Evolutionary conservation across 2,329 filamentous ascomycete species (phyloP).

Genomic region (Arthrobotrys musiformis): DNA sequence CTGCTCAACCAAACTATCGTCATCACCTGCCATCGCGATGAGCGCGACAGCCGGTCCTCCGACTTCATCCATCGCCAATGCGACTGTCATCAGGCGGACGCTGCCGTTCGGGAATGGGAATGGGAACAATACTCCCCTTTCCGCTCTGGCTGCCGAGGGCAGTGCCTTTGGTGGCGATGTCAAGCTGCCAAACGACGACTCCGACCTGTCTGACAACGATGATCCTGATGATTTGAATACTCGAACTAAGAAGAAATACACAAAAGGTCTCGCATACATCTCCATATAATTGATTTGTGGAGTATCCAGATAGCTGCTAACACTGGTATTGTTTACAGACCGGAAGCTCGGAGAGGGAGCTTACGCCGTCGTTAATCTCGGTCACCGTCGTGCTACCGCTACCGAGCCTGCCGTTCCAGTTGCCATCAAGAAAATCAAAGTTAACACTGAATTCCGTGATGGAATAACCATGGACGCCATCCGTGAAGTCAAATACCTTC

Average conservation of each 20-base stretch:
- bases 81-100: slow-evolving; percentile 19
- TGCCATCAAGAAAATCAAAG: slow-evolving; percentile 93
- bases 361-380: slow-evolving; percentile 94
- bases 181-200: slow-evolving; percentile 8
- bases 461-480: slow-evolving; percentile 94
- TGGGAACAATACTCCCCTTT: slow-evolving; percentile 29
- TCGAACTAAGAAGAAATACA: slow-evolving; percentile 85
- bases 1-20: background rate
- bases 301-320: background rate
- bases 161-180: slow-evolving; percentile 40
- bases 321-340: slow-evolving; percentile 66
- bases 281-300: background rate
- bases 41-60: slow-evolving; percentile 47
- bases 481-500: slow-evolving; percentile 93
- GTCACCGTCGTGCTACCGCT: slow-evolving; percentile 72
- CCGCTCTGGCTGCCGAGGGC: slow-evolving; percentile 16
- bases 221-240: slow-evolving; percentile 80
- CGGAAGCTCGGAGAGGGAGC: slow-evolving; percentile 95
- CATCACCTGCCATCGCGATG: slow-evolving; percentile 32
- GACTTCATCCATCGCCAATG: slow-evolving; percentile 28
- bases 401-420: slow-evolving; percentile 78
- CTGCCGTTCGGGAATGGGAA: slow-evolving; percentile 48
- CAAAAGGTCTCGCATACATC: slow-evolving; percentile 75
- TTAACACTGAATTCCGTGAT: slow-evolving; percentile 85
- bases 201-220: slow-evolving; percentile 53